Evolutionary conservation across 2,329 filamentous ascomycete genomes (phyloP).

Genomic region (Pyricularia sp.): DNA sequence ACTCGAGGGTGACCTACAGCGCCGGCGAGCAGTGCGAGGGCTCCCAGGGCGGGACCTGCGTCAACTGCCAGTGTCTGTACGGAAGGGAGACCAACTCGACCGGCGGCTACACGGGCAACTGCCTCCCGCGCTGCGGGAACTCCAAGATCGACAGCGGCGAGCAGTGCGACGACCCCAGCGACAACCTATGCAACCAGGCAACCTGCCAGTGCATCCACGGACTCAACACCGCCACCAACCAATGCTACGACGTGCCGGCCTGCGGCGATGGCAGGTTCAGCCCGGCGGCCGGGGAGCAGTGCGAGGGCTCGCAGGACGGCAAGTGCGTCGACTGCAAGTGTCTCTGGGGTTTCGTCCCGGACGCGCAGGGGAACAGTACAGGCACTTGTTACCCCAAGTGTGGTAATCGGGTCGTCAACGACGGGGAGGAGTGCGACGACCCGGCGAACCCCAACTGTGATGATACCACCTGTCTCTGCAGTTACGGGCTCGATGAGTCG

Average conservation of each 20-base stretch:
- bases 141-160: neutral
- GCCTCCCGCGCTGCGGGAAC: neutral
- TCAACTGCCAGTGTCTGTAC: neutral
- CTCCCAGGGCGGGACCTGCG: neutral
- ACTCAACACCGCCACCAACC: neutral
- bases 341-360: neutral
- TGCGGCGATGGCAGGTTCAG: neutral
- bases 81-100: neutral
- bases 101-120: neutral
- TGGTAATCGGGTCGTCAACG: neutral
- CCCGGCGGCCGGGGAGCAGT: neutral
- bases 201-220: neutral
- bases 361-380: neutral
- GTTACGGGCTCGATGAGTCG: neutral
- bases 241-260: neutral
- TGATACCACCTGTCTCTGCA: neutral
- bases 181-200: neutral
- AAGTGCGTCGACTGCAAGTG: neutral
- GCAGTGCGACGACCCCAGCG: neutral
- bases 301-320: neutral
- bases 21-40: neutral
- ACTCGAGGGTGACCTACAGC: neutral
- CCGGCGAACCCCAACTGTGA: neutral
- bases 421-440: neutral
- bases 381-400: neutral